These are phyloP conservation scores for Tremellales sp. DNA, from an alignment of 1,284 basidiomycete genomes.

Conservation along the genomic window DNA sequence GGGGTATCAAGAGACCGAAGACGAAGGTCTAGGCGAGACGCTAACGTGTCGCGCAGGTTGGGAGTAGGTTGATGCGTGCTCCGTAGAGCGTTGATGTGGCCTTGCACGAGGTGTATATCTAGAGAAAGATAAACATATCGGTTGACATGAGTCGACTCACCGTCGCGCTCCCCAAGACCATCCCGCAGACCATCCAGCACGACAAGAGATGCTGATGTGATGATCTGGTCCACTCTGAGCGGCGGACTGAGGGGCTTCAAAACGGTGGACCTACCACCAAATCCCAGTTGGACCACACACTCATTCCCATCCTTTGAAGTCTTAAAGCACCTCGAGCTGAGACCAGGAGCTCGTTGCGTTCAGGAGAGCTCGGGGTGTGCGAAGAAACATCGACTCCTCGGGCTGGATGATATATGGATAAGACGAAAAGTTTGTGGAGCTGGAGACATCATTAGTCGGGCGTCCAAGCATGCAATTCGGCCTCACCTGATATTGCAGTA, in stretches of 20 bases:
- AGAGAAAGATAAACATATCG: too few species aligned
- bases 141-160: background rate
- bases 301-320: slow-evolving; percentile 7
- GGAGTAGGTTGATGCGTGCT: slow-evolving; percentile 4
- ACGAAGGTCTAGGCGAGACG: slow-evolving; percentile 2
- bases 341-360: slow-evolving; percentile 1
- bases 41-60: slow-evolving; percentile 2
- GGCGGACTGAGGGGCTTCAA: background rate
- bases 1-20: too few species aligned
- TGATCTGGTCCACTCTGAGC: background rate
- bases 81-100: slow-evolving; percentile 5
- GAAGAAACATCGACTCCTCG: background rate
- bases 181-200: slow-evolving; percentile 1
- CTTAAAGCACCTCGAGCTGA: slow-evolving; percentile 3
- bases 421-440: slow-evolving; percentile 10
- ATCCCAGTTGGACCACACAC: slow-evolving; percentile 11
- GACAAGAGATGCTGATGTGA: slow-evolving; percentile 5
- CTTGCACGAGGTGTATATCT: slow-evolving; percentile 6
- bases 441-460: too few species aligned
- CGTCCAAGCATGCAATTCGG: too few species aligned
- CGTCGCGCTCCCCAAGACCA: background rate
- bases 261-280: slow-evolving; percentile 5
- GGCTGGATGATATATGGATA: slow-evolving; percentile 3
- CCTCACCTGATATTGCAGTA: slow-evolving; percentile 12
- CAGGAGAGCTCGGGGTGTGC: background rate